A percentile compares a stretch with the other conserved stretches of the same genome.
Evolutionary conservation across 148 eudicot genomes (phyloP).

Genomic region (Rhododendron mucronatum): DNA sequence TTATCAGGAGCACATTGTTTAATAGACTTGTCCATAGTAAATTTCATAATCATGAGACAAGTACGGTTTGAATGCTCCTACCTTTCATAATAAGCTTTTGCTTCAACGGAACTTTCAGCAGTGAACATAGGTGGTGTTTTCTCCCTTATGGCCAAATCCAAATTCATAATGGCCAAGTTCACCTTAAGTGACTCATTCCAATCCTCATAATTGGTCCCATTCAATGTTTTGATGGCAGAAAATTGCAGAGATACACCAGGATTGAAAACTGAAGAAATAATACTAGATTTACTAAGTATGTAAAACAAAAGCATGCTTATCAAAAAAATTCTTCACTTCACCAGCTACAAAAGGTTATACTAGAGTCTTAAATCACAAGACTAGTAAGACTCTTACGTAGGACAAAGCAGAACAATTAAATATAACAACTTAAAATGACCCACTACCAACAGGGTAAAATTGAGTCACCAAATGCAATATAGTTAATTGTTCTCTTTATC

Average conservation of each 20-base stretch:
- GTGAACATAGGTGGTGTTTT: background rate
- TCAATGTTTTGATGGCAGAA: background rate
- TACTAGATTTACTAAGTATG: background rate
- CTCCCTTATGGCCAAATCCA: background rate
- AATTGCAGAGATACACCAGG: background rate
- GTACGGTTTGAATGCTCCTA: background rate
- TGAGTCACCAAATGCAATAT: background rate
- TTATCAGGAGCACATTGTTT: background rate
- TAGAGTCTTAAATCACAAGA: background rate
- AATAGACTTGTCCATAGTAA: background rate
- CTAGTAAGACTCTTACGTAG: background rate
- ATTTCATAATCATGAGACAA: background rate
- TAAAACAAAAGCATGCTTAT: background rate
- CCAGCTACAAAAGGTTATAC: background rate
- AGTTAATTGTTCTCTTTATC: background rate
- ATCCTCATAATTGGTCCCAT: background rate
- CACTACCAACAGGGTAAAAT: background rate
- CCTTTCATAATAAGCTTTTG: background rate
- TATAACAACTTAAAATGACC: background rate
- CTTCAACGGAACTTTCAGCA: background rate
- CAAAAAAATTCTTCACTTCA: background rate
- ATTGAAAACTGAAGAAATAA: background rate
- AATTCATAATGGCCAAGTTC: background rate
- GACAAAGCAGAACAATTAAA: background rate
- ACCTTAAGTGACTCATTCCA: background rate